Base-by-base conservation (phyloP, 2,329 filamentous ascomycete species). In the Colletotrichum ledebouriae region DNA sequence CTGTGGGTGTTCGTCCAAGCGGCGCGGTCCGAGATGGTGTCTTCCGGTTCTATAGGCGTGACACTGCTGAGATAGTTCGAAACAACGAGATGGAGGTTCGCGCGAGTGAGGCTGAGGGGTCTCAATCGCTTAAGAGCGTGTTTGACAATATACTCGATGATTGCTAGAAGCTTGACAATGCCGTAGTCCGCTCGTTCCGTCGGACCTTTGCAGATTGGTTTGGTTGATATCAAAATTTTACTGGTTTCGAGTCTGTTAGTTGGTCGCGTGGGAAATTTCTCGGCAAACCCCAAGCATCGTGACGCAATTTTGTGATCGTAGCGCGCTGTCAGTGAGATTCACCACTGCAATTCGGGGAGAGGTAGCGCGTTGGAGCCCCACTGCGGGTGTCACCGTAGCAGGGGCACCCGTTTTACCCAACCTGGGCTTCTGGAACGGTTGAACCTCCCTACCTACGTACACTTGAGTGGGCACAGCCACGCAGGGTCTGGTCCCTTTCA, bases 401-500 rank as follows among this genome's bases (percentile, higher is more conserved):
- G 25, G 55, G 55, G 22, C 46, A 63, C 37, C 44, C 20, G 49
- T 41, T 49, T 66, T 62, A 33, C 33, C 39, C 37, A 57, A 58
- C 20, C 33, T 15, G 55, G 56, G 13, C 22, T 7, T 29, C 29
- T 29, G 6, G 6, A 25, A 3, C 3, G 3, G 22, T 22, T 3
- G 22, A 29, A 29, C 29, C 29, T 29, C 6, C 29, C 29, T 29
- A 29, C 29, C 22, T 22, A 22, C 22, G 17, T 17, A 17, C 17
- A 17, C 17, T 59, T 29, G 25, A 65, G 55, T 59, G 47, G 42
- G 66, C 66, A 69, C 60, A 69, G 66, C 66, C 66, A 69, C 66
- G 66, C 61, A 65, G 66, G 61, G 61, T 69, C 66, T 69, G 66
- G 66, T 69, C 66, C 66, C 66, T 59, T 69, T 66, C 61, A 66